These are phyloP conservation scores for Endotrypanum monterogeii DNA, from an alignment of 208 protist species.

Conservation along the genomic window DNA sequence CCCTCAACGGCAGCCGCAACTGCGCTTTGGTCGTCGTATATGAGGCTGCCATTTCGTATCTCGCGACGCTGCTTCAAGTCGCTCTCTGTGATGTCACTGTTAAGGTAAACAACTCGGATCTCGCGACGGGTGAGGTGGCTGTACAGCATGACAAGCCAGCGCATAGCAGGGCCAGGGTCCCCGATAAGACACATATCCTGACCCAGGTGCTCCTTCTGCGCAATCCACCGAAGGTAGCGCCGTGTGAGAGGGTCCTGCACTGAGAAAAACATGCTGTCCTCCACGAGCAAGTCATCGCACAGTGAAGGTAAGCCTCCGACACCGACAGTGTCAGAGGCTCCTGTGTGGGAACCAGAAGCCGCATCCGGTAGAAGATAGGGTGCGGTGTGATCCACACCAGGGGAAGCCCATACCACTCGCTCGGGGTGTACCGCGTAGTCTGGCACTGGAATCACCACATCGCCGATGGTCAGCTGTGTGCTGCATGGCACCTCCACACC, in stretches of 20 bases:
- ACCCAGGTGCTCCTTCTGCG: conserved; percentile 91
- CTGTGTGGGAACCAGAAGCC: neutral
- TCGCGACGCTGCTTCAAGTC: conserved; percentile 95
- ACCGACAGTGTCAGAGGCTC: neutral
- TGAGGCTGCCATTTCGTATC: conserved; percentile 84
- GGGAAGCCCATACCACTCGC: conserved; percentile 58
- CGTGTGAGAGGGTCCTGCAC: conserved; percentile 61
- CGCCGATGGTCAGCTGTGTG: conserved; percentile 72
- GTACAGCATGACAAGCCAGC: conserved; percentile 86
- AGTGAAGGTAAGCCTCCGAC: conserved; percentile 16
- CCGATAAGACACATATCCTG: conserved; percentile 97
- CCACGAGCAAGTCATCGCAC: neutral
- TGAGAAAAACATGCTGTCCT: conserved; percentile 66
- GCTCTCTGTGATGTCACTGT: conserved; percentile 94
- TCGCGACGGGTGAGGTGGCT: conserved; percentile 74
- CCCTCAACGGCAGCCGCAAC: conserved; percentile 91
- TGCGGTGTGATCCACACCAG: conserved; percentile 37
- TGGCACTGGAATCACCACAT: conserved; percentile 68
- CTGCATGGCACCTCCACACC: conserved; percentile 36
- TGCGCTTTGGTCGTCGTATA: conserved; percentile 93
- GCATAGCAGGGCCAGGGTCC: conserved; percentile 82
- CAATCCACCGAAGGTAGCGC: conserved; percentile 87
- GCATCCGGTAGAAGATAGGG: conserved; percentile 22
- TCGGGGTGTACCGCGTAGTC: conserved; percentile 57
- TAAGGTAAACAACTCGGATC: conserved; percentile 89